phyloP scores from a whole-genome alignment of 306 rosid genomes.

The Rubus idaeus region DNA sequence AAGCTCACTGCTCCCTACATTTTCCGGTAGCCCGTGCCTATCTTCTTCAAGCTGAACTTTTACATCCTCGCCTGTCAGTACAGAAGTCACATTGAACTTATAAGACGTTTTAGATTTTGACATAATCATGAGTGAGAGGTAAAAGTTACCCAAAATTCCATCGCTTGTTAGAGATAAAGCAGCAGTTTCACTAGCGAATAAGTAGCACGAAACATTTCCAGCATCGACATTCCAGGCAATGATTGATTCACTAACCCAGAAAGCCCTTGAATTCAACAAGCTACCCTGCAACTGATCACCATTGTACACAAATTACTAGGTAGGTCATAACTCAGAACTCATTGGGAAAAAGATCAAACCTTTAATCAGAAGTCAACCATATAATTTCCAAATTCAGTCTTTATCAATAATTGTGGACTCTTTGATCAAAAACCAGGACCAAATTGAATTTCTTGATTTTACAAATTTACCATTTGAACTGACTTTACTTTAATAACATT shows the following conservation, averaged over 20 bases:
- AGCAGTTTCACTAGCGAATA: conserved; percentile 64
- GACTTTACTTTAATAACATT: background rate
- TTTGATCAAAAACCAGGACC: background rate
- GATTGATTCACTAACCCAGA: conserved; percentile 63
- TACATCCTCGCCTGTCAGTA: conserved; percentile 70
- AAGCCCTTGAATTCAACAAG: conserved; percentile 69
- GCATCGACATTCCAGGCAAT: conserved; percentile 83
- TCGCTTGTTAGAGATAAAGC: conserved; percentile 45
- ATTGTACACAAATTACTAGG: conserved; percentile 7
- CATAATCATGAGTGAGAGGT: conserved; percentile 1
- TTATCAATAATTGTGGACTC: background rate
- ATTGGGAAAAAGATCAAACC: background rate
- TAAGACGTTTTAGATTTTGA: background rate
- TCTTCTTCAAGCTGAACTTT: conserved; percentile 72
- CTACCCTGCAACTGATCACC: conserved; percentile 49
- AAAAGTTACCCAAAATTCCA: conserved; percentile 54
- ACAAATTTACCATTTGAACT: background rate
- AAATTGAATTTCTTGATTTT: background rate
- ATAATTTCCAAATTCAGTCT: background rate
- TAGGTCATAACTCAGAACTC: background rate
- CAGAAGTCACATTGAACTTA: conserved; percentile 12
- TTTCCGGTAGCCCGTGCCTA: conserved; percentile 53
- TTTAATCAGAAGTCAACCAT: background rate
- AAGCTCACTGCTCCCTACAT: conserved; percentile 36
- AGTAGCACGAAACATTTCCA: conserved; percentile 47